Percentiles rank a stretch among this genome's conserved stretches.
These are phyloP conservation scores for Viridothelium virens DNA, from an alignment of 495 filamentous ascomycete species.

Conservation along the genomic window DNA sequence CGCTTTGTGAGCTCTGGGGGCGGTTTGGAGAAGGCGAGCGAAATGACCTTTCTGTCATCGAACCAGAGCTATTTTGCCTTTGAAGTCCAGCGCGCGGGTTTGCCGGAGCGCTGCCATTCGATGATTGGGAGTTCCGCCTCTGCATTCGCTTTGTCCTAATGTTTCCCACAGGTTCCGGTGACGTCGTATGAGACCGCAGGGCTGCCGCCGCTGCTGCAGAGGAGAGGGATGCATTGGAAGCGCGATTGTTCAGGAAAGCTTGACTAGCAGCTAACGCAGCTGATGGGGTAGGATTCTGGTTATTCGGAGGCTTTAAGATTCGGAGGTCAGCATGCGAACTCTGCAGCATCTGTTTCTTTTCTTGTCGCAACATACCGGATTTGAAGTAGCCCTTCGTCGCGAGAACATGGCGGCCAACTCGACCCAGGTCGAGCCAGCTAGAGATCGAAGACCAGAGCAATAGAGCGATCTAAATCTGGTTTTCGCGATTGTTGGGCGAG, in stretches of 20 bases:
- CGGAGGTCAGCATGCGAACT: conserved; percentile 8
- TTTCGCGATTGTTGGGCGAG: not conserved
- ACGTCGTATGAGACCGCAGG: conserved; percentile 63
- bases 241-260: conserved; percentile 65
- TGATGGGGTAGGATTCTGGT: conserved; percentile 41
- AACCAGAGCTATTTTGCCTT: conserved; percentile 61
- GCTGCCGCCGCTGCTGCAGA: conserved; percentile 79
- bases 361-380: conserved; percentile 25
- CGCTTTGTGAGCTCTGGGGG: conserved; percentile 32
- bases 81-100: conserved; percentile 37
- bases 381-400: conserved; percentile 26
- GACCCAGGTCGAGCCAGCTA: conserved; percentile 3
- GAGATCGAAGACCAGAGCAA: not conserved
- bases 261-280: conserved; percentile 67
- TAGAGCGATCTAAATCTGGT: not conserved
- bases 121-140: conserved; percentile 61
- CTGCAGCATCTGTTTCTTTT: not conserved
- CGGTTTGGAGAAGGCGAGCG: conserved; percentile 58
- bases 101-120: conserved; percentile 43
- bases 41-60: conserved; percentile 82
- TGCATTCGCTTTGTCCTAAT: conserved; percentile 80
- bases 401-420: conserved; percentile 27
- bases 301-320: conserved; percentile 23
- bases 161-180: conserved; percentile 68
- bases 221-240: conserved; percentile 60